A percentile compares a stretch with the other conserved stretches of the same genome.
Conservation (phyloP, 2,329 filamentous ascomycete species). For the Lojkania enalia region DNA sequence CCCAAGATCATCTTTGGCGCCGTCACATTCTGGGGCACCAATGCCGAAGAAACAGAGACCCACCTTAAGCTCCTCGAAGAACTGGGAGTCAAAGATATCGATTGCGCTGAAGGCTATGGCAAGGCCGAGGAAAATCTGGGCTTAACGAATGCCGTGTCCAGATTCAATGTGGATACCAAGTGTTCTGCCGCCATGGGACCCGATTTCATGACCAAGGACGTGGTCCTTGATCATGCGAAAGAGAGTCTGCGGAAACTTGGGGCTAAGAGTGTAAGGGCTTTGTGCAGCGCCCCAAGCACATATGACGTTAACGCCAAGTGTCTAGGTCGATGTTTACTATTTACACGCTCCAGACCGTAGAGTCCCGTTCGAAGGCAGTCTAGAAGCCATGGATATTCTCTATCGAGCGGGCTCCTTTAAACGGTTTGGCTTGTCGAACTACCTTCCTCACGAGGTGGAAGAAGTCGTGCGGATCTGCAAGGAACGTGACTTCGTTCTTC, state of each 20-base stretch:
- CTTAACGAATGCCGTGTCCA: conserved; percentile 1
- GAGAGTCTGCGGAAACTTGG: conserved; percentile 5
- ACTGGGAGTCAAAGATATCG: conserved; percentile 4
- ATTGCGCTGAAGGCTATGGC: conserved; percentile 4
- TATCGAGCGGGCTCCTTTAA: too few species aligned
- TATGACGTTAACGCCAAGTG: too few species aligned
- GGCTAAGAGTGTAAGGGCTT: conserved; percentile 4
- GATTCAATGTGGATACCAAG: conserved; percentile 5
- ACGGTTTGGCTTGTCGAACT: too few species aligned
- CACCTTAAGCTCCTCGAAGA: conserved; percentile 5
- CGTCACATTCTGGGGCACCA: conserved; percentile 2
- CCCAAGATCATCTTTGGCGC: conserved; percentile 4
- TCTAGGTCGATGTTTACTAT: too few species aligned
- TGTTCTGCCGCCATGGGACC: conserved; percentile 4
- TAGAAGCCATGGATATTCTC: too few species aligned
- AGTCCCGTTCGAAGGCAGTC: too few species aligned
- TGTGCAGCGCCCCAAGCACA: not conserved
- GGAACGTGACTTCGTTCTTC: too few species aligned
- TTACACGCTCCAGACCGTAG: too few species aligned
- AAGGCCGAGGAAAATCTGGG: conserved; percentile 4
- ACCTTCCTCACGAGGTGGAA: too few species aligned
- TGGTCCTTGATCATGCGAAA: conserved; percentile 2
- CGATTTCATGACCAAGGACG: conserved; percentile 5
- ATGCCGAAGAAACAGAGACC: conserved; percentile 6
- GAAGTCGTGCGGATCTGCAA: too few species aligned